Evolutionary conservation across 768 basidiomycete species (phyloP), one percentile per base, ranked within the genome.

Genomic region (Tricholoma sp.): DNA sequence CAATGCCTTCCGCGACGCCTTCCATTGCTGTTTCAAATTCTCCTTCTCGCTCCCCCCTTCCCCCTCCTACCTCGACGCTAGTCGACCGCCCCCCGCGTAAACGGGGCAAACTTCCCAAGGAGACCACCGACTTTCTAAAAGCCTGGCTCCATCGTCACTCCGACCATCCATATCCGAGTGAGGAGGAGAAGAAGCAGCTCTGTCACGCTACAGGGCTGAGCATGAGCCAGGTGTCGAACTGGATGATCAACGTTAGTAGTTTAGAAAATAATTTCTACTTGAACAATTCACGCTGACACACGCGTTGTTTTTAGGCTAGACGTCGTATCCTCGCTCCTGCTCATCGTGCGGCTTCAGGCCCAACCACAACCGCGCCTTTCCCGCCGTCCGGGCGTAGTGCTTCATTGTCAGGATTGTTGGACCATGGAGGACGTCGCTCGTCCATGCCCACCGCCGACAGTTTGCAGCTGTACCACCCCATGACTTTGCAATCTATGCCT

Each of bases 171-270:
- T 94, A 94, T 69, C 91, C 91, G 31, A 86, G 84, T 63, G 91
- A 94, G 69, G 89, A 92, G 60, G 91, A 93, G 78, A 94, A 94
- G 74, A 92, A 92, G 67, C 88, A 89, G 68, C 74, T 94, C 62
- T 93, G 91, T 71, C 83, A 88, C 64, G 88, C 88, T 39, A 94
- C 91, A 1, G 89, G 89, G 22, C 74, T 94, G 61, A 89, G 85
- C 74, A 93, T 93, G 89, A 84, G 80, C 72, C 91, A 94, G 71
- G 89, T 93, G 0, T 91, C 89, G 53, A 93, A 93, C 69, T 93
- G 91, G 91, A 93, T 93, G 91, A 93, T 93, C 66, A 93, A 93
- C 64, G 91, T 79, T 43, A 57, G 72, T 77, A 7, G n/a, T n/a
- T n/a, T n/a, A n/a, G n/a, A n/a, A n/a, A 58, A 52, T 24, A 43